Evolutionary conservation across 192 early-diverging fungal species (phyloP), one percentile per base, ranked within the genome.

Genomic region (Podila verticillata): DNA sequence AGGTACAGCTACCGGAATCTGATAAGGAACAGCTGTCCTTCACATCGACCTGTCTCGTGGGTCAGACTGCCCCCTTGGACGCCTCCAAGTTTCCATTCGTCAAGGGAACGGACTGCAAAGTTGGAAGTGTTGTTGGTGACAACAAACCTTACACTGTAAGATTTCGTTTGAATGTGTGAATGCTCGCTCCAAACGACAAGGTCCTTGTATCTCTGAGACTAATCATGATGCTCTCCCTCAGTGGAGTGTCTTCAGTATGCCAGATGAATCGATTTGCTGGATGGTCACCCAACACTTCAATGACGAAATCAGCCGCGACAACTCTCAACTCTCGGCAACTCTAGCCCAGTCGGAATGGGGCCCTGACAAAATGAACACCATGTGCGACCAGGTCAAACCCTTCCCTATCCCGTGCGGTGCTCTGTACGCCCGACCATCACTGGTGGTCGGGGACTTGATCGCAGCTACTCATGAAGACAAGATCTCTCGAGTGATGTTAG

Each of bases 191-290:
- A 13, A 17, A 7, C 13, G 39, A 15, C 39, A 44, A 44, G 39
- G 39, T 7, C 13, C 12, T 15, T 17, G 17, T 17, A 4, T 44
- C 39, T 17, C 12, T 15, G 15, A 44, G 39, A 15, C 39, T 44
- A 1, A 44, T 15, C 12, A 1, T 44, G 12, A 15, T 15, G 2
- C n/a, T 30, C 24, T n/a, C 5, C 12, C 48, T 0, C 60, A 73
- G 71, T 73, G 71, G 71, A 73, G 71, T n/a, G 63, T 73, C 7
- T 73, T 73, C 49, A 73, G 71, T 22, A 73, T 73, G 71, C 71
- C 71, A 3, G 71, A 73, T 31, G 71, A 73, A 20, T 73, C 71
- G 8, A 61, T 73, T 54, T 73, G 71, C 57, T 73, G 71, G 71
- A 73, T 73, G 71, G 71, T 73, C 6, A 73, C 71, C 4, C 56